These are phyloP conservation scores for Fusarium miscanthi DNA, from an alignment of 2,329 filamentous ascomycete species.

Conservation along the genomic window DNA sequence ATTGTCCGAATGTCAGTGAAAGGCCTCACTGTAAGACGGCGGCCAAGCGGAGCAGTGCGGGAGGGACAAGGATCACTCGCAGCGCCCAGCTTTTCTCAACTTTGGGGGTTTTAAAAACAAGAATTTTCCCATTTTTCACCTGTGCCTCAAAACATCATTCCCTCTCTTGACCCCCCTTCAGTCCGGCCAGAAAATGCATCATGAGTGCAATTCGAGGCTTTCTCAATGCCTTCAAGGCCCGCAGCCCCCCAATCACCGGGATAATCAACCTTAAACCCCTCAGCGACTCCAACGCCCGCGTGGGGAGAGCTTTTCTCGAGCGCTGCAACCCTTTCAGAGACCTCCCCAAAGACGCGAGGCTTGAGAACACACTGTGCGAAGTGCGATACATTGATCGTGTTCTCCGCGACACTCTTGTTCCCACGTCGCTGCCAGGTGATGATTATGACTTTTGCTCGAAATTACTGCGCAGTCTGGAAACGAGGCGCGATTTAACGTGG, in stretches of 20 bases:
- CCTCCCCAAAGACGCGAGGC: slow-evolving; percentile 9
- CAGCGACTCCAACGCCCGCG: neutral
- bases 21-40: slow-evolving; percentile 9
- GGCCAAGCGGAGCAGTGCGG: slow-evolving; percentile 28
- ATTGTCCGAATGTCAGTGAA: slow-evolving; percentile 19
- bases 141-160: neutral
- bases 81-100: slow-evolving; percentile 14
- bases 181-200: slow-evolving; percentile 25
- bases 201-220: slow-evolving; percentile 32
- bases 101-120: slow-evolving; percentile 24
- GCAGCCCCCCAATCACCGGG: neutral
- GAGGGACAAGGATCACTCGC: slow-evolving; percentile 17
- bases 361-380: slow-evolving; percentile 31
- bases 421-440: slow-evolving; percentile 25
- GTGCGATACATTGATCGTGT: slow-evolving; percentile 27
- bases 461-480: slow-evolving; percentile 24
- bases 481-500: slow-evolving; percentile 24
- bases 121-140: neutral
- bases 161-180: neutral
- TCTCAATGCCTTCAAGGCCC: slow-evolving; percentile 25
- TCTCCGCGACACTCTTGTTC: slow-evolving; percentile 14
- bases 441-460: slow-evolving; percentile 23
- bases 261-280: slow-evolving; percentile 17
- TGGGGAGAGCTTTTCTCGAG: slow-evolving; percentile 26
- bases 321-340: slow-evolving; percentile 30